Percentiles rank a stretch among this genome's conserved stretches.
These are phyloP conservation scores for Aphanocladium album DNA, from an alignment of 2,329 filamentous ascomycete species.

Conservation along the genomic window DNA sequence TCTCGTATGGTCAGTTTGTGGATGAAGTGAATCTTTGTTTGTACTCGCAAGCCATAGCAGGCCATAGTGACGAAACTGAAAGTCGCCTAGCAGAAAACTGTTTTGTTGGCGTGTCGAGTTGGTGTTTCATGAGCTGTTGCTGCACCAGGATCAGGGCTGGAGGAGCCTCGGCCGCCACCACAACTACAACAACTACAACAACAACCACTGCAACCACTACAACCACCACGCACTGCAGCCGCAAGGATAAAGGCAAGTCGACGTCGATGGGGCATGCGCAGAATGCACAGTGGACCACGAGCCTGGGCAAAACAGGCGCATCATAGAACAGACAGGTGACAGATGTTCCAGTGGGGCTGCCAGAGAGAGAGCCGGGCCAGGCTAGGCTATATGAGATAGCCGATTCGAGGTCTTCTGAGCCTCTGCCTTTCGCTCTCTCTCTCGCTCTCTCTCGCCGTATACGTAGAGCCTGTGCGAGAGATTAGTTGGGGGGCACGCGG, in stretches of 20 bases:
- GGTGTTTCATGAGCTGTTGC: background rate
- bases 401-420: background rate
- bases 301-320: background rate
- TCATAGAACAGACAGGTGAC: slow-evolving; percentile 1
- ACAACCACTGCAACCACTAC: background rate
- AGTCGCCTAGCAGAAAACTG: background rate
- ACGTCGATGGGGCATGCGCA: background rate
- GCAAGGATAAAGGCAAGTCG: background rate
- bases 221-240: background rate
- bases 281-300: background rate
- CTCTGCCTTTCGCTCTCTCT: no score
- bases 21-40: background rate
- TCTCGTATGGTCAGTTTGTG: background rate
- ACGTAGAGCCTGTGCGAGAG: background rate
- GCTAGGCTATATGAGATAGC: slow-evolving; percentile 3
- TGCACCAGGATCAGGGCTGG: background rate
- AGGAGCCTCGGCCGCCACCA: background rate
- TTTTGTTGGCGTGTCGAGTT: slow-evolving; percentile 10
- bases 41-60: background rate
- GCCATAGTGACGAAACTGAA: background rate
- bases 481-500: background rate
- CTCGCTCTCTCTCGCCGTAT: no score
- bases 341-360: background rate
- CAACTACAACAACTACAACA: background rate
- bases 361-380: background rate